These are phyloP conservation scores for Mrakiaceae sp. DNA, from an alignment of 1,284 basidiomycete genomes.

Conservation along the genomic window DNA sequence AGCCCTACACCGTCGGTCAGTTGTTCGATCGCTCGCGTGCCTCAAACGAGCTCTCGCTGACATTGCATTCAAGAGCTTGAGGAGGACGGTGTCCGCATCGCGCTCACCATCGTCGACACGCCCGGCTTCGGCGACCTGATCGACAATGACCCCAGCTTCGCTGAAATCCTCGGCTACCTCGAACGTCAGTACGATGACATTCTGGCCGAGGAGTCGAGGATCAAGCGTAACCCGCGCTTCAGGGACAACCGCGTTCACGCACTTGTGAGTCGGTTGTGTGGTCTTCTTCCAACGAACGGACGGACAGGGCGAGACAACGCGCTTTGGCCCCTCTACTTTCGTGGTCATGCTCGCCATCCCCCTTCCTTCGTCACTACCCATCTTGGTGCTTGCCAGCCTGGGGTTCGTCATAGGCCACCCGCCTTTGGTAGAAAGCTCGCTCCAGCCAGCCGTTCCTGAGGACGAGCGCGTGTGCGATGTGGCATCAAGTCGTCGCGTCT, in stretches of 20 bases:
- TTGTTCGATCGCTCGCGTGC: slow-evolving; percentile 20
- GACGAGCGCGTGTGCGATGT: too few relatives aligned
- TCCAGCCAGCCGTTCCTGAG: too few relatives aligned
- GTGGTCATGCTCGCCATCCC: neutral
- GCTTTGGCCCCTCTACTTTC: neutral
- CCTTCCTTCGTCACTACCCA: neutral
- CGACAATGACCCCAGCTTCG: slow-evolving; percentile 96
- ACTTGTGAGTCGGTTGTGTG: neutral
- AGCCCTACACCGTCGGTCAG: slow-evolving; percentile 86
- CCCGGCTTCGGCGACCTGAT: slow-evolving; percentile 99
- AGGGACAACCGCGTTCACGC: slow-evolving; percentile 74
- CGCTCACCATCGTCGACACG: slow-evolving; percentile 95
- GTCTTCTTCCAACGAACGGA: neutral
- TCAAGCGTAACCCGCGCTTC: slow-evolving; percentile 99
- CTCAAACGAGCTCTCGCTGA: neutral
- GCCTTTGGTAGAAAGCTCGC: too few relatives aligned
- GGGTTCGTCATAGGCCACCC: too few relatives aligned
- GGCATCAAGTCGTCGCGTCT: too few relatives aligned
- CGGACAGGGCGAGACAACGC: too few relatives aligned
- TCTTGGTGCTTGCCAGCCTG: too few relatives aligned
- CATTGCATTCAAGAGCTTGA: slow-evolving; percentile 62
- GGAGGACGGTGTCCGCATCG: slow-evolving; percentile 96
- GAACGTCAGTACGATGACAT: slow-evolving; percentile 99
- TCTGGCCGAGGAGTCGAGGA: slow-evolving; percentile 94
- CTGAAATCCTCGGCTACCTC: slow-evolving; percentile 92